Conservation (phyloP, 306 rosid species). For the Parietaria judaica region DNA sequence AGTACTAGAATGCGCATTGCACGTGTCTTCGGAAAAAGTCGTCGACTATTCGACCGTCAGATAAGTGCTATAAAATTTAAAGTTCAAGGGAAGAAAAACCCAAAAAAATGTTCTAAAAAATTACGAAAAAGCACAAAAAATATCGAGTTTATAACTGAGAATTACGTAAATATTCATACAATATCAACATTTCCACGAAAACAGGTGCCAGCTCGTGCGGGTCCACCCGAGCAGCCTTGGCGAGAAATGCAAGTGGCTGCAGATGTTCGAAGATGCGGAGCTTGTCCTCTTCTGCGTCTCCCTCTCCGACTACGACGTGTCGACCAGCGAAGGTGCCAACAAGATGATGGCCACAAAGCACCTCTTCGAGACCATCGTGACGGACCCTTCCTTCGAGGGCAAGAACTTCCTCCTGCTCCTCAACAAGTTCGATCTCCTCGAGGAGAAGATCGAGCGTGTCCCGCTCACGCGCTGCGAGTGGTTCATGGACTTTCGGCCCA, state of each 20-base stretch:
- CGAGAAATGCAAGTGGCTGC: conserved; percentile 57
- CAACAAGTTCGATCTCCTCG: conserved; percentile 56
- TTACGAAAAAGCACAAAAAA: too few species aligned
- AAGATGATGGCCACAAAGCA: conserved; percentile 54
- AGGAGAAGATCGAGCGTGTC: conserved; percentile 41
- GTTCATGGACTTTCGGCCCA: conserved; percentile 59
- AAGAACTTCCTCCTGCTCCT: conserved; percentile 55
- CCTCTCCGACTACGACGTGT: conserved; percentile 58
- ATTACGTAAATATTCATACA: too few species aligned
- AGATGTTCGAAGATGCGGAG: conserved; percentile 59
- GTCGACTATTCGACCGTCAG: too few species aligned
- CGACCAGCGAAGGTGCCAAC: conserved; percentile 34
- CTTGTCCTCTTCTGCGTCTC: conserved; percentile 49
- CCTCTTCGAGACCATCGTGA: conserved; percentile 52
- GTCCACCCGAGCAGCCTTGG: conserved; percentile 53
- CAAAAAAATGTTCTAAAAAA: too few species aligned
- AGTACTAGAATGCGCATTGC: too few species aligned
- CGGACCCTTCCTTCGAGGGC: conserved; percentile 30
- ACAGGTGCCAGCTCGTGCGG: conserved; percentile 59
- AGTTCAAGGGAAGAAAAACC: too few species aligned
- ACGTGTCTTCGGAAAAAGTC: too few species aligned
- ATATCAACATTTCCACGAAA: not conserved
- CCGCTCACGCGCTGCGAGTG: conserved; percentile 61
- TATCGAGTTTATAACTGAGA: too few species aligned
- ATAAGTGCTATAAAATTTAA: too few species aligned